Base-by-base conservation (phyloP, 495 filamentous ascomycete genomes). In the Neurospora discreta region DNA sequence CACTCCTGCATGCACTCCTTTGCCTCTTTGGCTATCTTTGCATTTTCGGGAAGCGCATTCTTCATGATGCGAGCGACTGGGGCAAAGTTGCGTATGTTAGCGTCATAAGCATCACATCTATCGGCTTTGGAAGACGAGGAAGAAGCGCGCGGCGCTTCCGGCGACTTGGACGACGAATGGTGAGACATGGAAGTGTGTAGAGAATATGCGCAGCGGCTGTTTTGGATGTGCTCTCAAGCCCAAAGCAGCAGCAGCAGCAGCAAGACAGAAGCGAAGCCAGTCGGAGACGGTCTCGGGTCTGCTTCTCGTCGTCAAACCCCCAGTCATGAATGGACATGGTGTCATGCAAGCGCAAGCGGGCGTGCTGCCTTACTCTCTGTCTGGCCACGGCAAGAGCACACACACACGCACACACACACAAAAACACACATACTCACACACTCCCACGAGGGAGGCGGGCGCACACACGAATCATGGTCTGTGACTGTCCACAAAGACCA, bases 1-100 rank as follows among this genome's bases (percentile, higher is more conserved):
- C 95, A 99, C 84, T 99, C 95, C 81, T 99, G 95, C 95, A 99
- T 98, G 83, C 95, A 99, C 80, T 99, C 95, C 81, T 99, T 99
- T 40, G 95, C 95, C 81, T 99, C 95, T 78, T 99, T 99, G 52
- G 95, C 95, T 74, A 99, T 99, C 86, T 99, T 99, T 71, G 95
- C 95, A 81, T 99, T 99, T 74, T 99, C 96, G 18, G 95, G 95
- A 33, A 99, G 85, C 3, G 95, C 95, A 70, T 91, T 90, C 81
- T 99, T 99, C 95, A 99, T 99, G 80, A 99, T 98, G 68, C 95
- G 93, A 75, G 95, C 95, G 78, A 99, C 95, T 99, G 90, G 89
- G 79, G 87, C 92, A 88, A 90, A 93, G 82, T 91, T 91, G 73
- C 91, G 88, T 85, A 91, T 91, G 87, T 97, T 92, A 97, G 94